Evolutionary conservation across 2,329 filamentous ascomycete genomes (phyloP).

Genomic region (Magnaporthiopsis poae): DNA sequence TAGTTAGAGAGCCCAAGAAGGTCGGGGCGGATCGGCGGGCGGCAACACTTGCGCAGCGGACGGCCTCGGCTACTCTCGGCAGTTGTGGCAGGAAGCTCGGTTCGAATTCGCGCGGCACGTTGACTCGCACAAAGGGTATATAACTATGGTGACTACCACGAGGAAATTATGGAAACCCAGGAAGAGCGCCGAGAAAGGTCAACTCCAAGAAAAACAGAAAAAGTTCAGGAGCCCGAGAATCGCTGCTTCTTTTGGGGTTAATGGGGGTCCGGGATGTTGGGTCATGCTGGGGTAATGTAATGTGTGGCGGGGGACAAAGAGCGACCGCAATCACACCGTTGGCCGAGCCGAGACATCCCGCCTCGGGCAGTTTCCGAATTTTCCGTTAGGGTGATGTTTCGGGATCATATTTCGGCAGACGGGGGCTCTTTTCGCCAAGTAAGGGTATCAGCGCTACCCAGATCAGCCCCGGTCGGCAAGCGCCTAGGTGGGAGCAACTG

Average conservation of each 20-base stretch:
- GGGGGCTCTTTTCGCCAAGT: conserved; percentile 1
- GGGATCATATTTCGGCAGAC: conserved; percentile 8
- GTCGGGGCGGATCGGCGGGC: not conserved
- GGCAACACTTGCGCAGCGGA: not conserved
- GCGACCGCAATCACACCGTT: not conserved
- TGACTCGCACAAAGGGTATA: too few species aligned
- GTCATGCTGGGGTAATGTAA: not conserved
- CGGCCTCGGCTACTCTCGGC: not conserved
- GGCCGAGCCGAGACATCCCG: conserved; percentile 4
- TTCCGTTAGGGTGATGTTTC: not conserved
- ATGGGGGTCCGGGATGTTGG: too few species aligned
- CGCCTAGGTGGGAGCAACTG: not conserved
- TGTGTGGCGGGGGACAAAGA: not conserved
- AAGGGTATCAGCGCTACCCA: too few species aligned
- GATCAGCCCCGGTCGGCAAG: not conserved
- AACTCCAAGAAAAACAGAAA: too few species aligned
- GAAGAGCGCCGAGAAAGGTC: not conserved
- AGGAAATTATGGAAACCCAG: not conserved
- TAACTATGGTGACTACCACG: not conserved
- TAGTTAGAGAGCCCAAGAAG: not conserved
- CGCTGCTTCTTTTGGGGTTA: not conserved
- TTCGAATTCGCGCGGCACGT: not conserved
- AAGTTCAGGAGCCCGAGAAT: not conserved
- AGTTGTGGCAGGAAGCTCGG: not conserved
- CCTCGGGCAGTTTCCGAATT: not conserved